Base-by-base conservation (phyloP, 2,329 filamentous ascomycete species). In the Bertia moriformis region DNA sequence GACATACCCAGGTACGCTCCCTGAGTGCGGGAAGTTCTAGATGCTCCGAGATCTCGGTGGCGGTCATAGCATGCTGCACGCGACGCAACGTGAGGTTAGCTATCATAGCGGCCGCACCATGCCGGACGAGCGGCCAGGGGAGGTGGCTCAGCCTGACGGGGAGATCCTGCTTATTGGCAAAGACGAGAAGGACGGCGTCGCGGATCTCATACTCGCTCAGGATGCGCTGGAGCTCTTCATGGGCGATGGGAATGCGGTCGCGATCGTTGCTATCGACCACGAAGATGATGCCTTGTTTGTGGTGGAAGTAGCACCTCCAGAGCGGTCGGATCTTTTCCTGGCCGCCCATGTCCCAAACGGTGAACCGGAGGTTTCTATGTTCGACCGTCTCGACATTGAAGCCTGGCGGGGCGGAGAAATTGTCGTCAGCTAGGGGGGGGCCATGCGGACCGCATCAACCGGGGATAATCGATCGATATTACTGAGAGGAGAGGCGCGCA, bases 331-430 rank as follows among this genome's bases (percentile, higher is more conserved):
- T 98, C 84, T 96, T 96, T 79, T 98, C 91, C 74, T 98, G 91
- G 65, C 91, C 91, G 73, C 91, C 91, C 59, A 98, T 91, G 72
- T 96, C 91, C 91, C 91, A 98, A 62, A 98, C 91, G 63, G 89
- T 96, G 76, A 98, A 98, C 64, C 94, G 87, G 57, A 94, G 95
- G 78, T 98, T 98, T 78, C 95, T 95, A 76, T 96, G 96, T 63
- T 93, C 88, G 63, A 98, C 91, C 41, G 91, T 96, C 77, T 98
- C 91, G 64, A 98, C 91, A 72, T 98, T 98, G 81, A 98, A 98
- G 57, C 91, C 83, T 88, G 38, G 38, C 12, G 19, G 14, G 39
- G 30, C 19, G 38, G n/a, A 19, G 29, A 18, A 18, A 38, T 33
- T 19, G 18, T 22, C 36, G 36, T 19, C 14, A 14, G 22, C 7